A percentile compares a stretch with the other conserved stretches of the same genome.
Conservation (phyloP, 2,329 filamentous ascomycete species). For the Teratosphaeria zuluensis region DNA sequence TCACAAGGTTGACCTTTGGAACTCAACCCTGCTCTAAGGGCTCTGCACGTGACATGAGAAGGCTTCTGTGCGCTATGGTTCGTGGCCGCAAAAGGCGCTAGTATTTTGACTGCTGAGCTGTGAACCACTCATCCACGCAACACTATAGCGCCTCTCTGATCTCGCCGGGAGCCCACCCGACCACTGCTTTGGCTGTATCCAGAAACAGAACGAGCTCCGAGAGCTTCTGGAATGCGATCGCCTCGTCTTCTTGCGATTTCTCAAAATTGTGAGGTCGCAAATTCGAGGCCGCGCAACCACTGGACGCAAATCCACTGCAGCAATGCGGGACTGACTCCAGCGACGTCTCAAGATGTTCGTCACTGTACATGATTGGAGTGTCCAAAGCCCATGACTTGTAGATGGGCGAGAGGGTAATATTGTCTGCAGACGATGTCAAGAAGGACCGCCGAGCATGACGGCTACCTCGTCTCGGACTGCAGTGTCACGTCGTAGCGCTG, state of each 20-base stretch:
- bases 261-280: not conserved
- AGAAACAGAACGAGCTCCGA: conserved; percentile 13
- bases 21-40: not conserved
- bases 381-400: not conserved
- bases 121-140: conserved; percentile 7
- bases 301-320: not conserved
- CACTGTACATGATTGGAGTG: not conserved
- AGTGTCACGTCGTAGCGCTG: not conserved
- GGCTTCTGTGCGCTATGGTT: not conserved
- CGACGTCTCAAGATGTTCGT: not conserved
- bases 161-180: conserved; percentile 6
- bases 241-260: not conserved
- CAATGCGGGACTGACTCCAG: not conserved
- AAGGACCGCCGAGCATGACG: not conserved
- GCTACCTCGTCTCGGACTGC: too few species aligned
- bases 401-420: not conserved
- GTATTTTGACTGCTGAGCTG: not conserved
- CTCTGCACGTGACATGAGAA: not conserved
- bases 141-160: conserved; percentile 2
- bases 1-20: conserved; percentile 2
- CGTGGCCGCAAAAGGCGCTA: not conserved
- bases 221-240: conserved; percentile 5
- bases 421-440: not conserved
- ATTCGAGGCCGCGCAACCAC: not conserved
- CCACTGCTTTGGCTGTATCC: conserved; percentile 8